These are phyloP conservation scores for Crataegus laevigata DNA, from an alignment of 306 rosid genomes.

Conservation along the genomic window DNA sequence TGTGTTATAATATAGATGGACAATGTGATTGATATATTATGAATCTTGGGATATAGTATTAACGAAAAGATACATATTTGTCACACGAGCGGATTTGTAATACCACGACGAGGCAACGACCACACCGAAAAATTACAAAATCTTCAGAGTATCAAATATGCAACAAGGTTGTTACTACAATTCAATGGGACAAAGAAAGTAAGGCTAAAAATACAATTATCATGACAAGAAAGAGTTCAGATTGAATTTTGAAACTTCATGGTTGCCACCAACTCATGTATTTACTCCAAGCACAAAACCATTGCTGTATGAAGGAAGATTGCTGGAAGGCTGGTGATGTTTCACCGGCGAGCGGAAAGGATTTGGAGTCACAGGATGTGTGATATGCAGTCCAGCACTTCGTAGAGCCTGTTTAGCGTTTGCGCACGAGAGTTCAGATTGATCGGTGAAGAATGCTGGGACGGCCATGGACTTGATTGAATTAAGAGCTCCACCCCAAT, in stretches of 20 bases:
- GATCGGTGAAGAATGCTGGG: slow-evolving; percentile 36
- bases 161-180: background rate
- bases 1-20: no score
- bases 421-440: slow-evolving; percentile 28
- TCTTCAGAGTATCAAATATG: background rate
- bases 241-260: background rate
- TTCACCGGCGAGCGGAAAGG: slow-evolving; percentile 62
- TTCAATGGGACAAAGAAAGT: background rate
- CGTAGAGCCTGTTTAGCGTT: slow-evolving; percentile 29
- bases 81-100: no score
- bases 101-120: no score
- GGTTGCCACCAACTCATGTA: slow-evolving; percentile 25
- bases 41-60: no score
- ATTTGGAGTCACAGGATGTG: slow-evolving; percentile 59
- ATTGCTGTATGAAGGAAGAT: slow-evolving; percentile 58
- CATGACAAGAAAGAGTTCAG: slow-evolving; percentile 1
- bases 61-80: no score
- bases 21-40: no score
- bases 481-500: slow-evolving; percentile 32
- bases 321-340: slow-evolving; percentile 32
- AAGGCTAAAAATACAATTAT: background rate
- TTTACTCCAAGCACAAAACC: slow-evolving; percentile 58
- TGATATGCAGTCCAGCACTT: slow-evolving; percentile 33
- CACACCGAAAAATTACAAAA: no score
- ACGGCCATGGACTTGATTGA: slow-evolving; percentile 31